Conservation (phyloP, 345 rosid species). For the Hibiscus trionum region DNA sequence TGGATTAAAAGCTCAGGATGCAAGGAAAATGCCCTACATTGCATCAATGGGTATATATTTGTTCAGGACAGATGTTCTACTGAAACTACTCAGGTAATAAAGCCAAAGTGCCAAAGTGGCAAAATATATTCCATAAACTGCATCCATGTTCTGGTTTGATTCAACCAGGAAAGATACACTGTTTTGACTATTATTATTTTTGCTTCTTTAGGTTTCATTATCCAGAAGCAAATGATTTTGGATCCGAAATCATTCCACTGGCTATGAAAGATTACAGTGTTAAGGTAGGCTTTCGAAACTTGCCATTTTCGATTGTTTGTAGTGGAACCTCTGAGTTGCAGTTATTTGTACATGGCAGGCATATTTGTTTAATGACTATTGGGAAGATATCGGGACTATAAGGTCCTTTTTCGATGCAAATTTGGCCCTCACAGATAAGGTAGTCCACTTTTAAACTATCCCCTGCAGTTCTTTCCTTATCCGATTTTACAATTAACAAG, state of each 20-base stretch:
- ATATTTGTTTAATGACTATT: slow-evolving; percentile 58
- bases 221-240: slow-evolving; percentile 77
- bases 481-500: not conserved
- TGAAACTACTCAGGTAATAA: slow-evolving; percentile 51
- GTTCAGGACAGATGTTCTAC: slow-evolving; percentile 64
- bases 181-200: not conserved
- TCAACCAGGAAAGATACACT: not conserved
- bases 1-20: slow-evolving; percentile 57
- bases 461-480: not conserved
- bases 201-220: slow-evolving; percentile 37
- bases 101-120: not conserved
- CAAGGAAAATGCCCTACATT: slow-evolving; percentile 48
- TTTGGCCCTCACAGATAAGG: slow-evolving; percentile 74
- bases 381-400: slow-evolving; percentile 91
- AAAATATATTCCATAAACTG: not conserved
- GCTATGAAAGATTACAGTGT: slow-evolving; percentile 56
- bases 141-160: not conserved
- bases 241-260: slow-evolving; percentile 74
- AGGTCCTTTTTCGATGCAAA: slow-evolving; percentile 82
- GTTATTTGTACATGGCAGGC: slow-evolving; percentile 32
- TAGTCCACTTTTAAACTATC: slow-evolving; percentile 21
- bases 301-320: slow-evolving; percentile 4
- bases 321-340: not conserved
- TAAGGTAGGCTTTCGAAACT: slow-evolving; percentile 36
- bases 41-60: slow-evolving; percentile 90